These are phyloP conservation scores for Ricinus communis DNA, from an alignment of 345 rosid genomes.

Conservation along the genomic window DNA sequence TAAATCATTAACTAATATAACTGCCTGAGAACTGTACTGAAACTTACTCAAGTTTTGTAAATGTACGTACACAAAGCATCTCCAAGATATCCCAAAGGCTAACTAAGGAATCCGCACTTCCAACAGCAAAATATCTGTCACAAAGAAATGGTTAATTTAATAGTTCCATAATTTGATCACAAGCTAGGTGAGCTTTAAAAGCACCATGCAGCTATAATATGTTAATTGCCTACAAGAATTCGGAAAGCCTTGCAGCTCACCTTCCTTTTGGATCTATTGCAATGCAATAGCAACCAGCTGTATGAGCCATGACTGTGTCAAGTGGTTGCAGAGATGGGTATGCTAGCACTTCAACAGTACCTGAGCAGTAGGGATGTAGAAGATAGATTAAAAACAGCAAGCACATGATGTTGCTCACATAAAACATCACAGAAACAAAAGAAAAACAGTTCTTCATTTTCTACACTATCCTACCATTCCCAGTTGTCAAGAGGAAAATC, in stretches of 20 bases:
- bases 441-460: constrained; percentile 4
- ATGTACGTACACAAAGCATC: constrained; percentile 89
- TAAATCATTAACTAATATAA: background rate
- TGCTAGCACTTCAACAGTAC: constrained; percentile 86
- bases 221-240: background rate
- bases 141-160: background rate
- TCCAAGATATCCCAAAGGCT: constrained; percentile 97
- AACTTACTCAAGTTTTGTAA: constrained; percentile 88
- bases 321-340: constrained; percentile 79
- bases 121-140: constrained; percentile 90
- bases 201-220: background rate
- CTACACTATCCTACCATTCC: constrained; percentile 62
- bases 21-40: background rate
- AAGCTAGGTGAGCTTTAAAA: background rate
- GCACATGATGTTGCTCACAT: background rate
- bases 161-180: background rate
- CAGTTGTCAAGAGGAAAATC: constrained; percentile 91
- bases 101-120: constrained; percentile 98
- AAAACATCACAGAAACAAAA: background rate
- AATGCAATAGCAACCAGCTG: constrained; percentile 98
- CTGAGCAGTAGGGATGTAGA: constrained; percentile 36
- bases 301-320: constrained; percentile 87
- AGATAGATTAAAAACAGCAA: background rate
- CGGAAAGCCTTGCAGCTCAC: constrained; percentile 37
- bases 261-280: constrained; percentile 95